Base-by-base conservation (phyloP, 2,329 filamentous ascomycete species). In the Colletotrichum graminicola region DNA sequence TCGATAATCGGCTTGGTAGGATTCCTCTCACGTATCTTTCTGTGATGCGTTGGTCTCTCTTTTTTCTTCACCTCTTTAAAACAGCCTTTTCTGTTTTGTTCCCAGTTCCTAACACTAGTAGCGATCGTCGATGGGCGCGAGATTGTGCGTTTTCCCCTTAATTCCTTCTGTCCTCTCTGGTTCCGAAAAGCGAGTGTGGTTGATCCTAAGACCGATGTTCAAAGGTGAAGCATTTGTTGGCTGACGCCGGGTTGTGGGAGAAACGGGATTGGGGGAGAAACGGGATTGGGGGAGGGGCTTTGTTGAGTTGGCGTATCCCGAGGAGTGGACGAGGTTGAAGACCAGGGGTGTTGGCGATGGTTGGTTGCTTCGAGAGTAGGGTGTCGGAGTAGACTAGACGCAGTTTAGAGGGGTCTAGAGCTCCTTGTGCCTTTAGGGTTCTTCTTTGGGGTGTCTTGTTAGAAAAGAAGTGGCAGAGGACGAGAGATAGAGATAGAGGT, bases 111-210 rank as follows among this genome's bases (percentile, higher is more conserved):
- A 72, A 64, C 70, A 73, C 75, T 74, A 75, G 78, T 81, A 84
- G 82, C 81, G 83, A 84, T 79, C 76, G 82, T 83, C 76, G 73
- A 57, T 76, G 73, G 51, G 73, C 51, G 71, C n/a, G 14, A 72
- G 60, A 55, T 73, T 63, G 68, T 67, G 69, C 51, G 66, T 73
- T 66, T 72, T 47, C 10, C 10, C 66, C 55, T 29, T 23, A 54
- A 55, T 57, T 47, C 34, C 60, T 52, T 67, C 49, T 18, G 32
- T 29, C 56, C 64, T 71, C 57, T 52, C 64, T 67, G 56, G 39
- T 57, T 63, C 62, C 71, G 72, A 67, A 74, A 79, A 81, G 79
- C 79, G 79, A 81, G 73, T 73, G 79, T 80, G 76, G 73, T 72
- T 76, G 75, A 71, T 71, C 68, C 52, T 59, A 71, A 71, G 68